Conservation (phyloP, 1,284 basidiomycete species). For the Apiotrichum sp. region DNA sequence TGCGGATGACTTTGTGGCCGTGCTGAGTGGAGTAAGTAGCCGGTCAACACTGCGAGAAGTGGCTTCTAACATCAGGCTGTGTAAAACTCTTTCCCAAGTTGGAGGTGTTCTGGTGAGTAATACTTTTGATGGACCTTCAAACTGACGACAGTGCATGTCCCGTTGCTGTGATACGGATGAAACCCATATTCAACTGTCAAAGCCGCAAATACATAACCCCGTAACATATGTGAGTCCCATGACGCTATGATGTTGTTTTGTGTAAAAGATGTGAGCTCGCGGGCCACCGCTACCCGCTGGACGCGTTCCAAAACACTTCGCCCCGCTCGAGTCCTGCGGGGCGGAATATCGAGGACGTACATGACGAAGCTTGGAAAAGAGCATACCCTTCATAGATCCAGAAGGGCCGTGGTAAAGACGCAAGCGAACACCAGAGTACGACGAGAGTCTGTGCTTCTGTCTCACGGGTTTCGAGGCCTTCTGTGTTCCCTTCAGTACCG, state of each 20-base stretch:
- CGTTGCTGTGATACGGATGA: too few species aligned
- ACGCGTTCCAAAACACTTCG: constrained; percentile 4
- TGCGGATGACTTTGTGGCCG: constrained; percentile 27
- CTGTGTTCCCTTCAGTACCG: constrained; percentile 3
- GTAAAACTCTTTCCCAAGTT: too few species aligned
- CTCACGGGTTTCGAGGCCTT: constrained; percentile 22
- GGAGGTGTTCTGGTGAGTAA: too few species aligned
- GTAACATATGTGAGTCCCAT: constrained; percentile 13
- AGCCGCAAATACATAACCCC: too few species aligned
- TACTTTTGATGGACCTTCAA: too few species aligned
- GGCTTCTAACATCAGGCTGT: neutral
- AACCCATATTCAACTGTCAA: too few species aligned
- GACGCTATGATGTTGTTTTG: constrained; percentile 18
- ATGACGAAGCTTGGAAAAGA: constrained; percentile 11
- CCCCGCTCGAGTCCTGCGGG: constrained; percentile 2
- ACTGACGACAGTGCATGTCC: too few species aligned
- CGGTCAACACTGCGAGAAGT: neutral
- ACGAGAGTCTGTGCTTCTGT: neutral
- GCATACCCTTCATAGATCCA: constrained; percentile 5
- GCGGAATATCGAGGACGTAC: constrained; percentile 21
- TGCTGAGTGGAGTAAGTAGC: constrained; percentile 20
- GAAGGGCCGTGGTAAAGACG: constrained; percentile 16
- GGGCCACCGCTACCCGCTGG: constrained; percentile 4
- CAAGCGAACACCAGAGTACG: constrained; percentile 5
- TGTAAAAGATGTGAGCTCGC: constrained; percentile 23